Evolutionary conservation across 139 green algal species (phyloP).

Genomic region (Mychonastes homosphaera): DNA sequence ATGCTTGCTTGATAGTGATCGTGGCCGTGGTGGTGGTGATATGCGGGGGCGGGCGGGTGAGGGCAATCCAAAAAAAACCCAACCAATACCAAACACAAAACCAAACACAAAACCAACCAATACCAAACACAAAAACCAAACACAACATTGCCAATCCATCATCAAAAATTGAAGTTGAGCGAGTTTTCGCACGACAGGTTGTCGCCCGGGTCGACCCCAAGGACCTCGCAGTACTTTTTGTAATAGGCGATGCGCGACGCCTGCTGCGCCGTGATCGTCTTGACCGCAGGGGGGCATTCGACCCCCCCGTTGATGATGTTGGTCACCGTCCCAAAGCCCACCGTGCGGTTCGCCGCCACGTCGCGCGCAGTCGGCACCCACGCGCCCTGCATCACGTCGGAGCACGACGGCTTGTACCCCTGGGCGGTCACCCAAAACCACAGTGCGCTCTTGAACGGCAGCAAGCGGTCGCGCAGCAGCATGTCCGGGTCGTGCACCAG

Average conservation of each 20-base stretch:
- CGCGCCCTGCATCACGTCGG: constrained; percentile 9
- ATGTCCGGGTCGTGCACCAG: constrained; percentile 16
- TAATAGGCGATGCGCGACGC: constrained; percentile 12
- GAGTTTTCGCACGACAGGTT: constrained; percentile 13
- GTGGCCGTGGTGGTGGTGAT: no score
- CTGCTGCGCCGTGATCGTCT: background rate
- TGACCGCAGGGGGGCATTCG: constrained; percentile 11
- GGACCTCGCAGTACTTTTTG: constrained; percentile 12
- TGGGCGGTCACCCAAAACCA: constrained; percentile 24
- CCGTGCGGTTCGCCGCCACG: background rate
- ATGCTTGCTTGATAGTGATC: no score
- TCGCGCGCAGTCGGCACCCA: constrained; percentile 10
- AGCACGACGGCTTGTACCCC: constrained; percentile 13
- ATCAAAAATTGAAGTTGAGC: constrained; percentile 1
- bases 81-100: no score
- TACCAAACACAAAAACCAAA: no score
- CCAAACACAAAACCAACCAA: no score
- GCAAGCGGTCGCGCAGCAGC: constrained; percentile 5
- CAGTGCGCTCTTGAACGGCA: constrained; percentile 21
- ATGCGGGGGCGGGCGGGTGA: no score
- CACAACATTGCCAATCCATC: no score
- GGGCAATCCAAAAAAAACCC: no score
- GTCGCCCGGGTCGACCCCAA: constrained; percentile 10
- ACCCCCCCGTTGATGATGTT: constrained; percentile 25
- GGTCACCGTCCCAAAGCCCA: constrained; percentile 12